Evolutionary conservation across 2,329 filamentous ascomycete genomes (phyloP).

Genomic region (Paraphaeosphaeria sporulosa): DNA sequence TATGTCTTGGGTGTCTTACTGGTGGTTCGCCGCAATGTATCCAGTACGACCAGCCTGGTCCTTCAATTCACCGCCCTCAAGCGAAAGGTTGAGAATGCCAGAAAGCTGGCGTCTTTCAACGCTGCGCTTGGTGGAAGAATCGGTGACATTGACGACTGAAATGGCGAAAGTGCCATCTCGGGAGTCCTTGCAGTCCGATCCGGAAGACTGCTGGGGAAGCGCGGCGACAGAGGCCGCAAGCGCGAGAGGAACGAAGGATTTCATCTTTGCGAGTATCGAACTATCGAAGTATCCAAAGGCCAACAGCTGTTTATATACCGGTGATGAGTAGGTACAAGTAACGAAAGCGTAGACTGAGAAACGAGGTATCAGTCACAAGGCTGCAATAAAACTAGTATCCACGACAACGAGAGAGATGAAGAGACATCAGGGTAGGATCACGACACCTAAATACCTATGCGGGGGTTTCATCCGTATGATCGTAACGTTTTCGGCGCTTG

Average conservation of each 20-base stretch:
- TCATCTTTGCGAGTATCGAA: slow-evolving; percentile 35
- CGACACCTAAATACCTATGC: slow-evolving; percentile 40
- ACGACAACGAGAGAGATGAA: slow-evolving; percentile 32
- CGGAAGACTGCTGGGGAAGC: slow-evolving; percentile 33
- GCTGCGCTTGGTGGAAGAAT: slow-evolving; percentile 31
- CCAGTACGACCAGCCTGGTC: slow-evolving; percentile 74
- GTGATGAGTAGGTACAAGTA: slow-evolving; percentile 18
- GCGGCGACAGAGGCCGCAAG: slow-evolving; percentile 40
- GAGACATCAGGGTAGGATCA: slow-evolving; percentile 24
- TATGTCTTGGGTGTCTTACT: slow-evolving; percentile 50
- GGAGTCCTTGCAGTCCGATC: slow-evolving; percentile 61
- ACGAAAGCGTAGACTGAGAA: slow-evolving; percentile 44
- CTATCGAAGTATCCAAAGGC: slow-evolving; percentile 4
- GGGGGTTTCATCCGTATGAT: slow-evolving; percentile 36
- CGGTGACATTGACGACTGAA: slow-evolving; percentile 59
- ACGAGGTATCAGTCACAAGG: slow-evolving; percentile 46
- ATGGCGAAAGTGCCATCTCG: slow-evolving; percentile 67
- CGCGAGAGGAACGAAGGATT: slow-evolving; percentile 39
- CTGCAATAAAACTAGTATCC: slow-evolving; percentile 27
- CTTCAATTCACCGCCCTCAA: slow-evolving; percentile 69
- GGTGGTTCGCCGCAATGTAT: slow-evolving; percentile 81
- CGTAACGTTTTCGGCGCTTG: slow-evolving; percentile 17
- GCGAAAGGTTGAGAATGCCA: slow-evolving; percentile 65
- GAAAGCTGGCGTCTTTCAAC: slow-evolving; percentile 38
- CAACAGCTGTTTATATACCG: slow-evolving; percentile 17